Percentiles rank a stretch among this genome's conserved stretches.
These are phyloP conservation scores for Psilocybe cyanescens DNA, from an alignment of 768 basidiomycete genomes.

Conservation along the genomic window DNA sequence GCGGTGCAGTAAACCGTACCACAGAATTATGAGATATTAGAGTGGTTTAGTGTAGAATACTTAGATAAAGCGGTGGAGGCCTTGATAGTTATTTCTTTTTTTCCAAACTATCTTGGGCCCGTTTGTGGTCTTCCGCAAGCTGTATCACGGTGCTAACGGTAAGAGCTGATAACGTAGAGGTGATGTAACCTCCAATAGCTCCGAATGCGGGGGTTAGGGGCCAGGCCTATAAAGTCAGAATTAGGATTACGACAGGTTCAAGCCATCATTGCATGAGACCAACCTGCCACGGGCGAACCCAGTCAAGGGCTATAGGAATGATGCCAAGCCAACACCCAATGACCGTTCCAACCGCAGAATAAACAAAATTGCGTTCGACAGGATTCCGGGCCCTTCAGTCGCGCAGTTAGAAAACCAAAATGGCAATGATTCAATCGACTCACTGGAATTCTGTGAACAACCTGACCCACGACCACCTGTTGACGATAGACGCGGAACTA, in stretches of 20 bases:
- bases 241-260: constrained; percentile 6
- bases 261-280: constrained; percentile 24
- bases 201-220: constrained; percentile 80
- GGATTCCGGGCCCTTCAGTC: constrained; percentile 56
- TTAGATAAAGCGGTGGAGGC: constrained; percentile 8
- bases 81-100: background rate
- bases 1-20: constrained; percentile 26
- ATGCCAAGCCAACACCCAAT: constrained; percentile 82
- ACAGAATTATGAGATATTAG: constrained; percentile 4
- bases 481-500: constrained; percentile 48
- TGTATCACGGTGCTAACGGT: constrained; percentile 40
- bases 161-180: constrained; percentile 61
- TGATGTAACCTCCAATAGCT: constrained; percentile 68
- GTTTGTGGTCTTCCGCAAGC: constrained; percentile 42
- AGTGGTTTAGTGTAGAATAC: constrained; percentile 10
- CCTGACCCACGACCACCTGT: constrained; percentile 72
- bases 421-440: constrained; percentile 34
- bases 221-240: constrained; percentile 60
- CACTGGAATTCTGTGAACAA: constrained; percentile 85
- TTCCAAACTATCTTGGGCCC: constrained; percentile 8
- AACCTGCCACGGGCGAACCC: constrained; percentile 98
- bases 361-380: constrained; percentile 78
- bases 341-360: constrained; percentile 74
- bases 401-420: constrained; percentile 8
- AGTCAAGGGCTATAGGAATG: constrained; percentile 89